Base-by-base conservation (phyloP, 345 rosid genomes). In the Hypericum androsaemum region DNA sequence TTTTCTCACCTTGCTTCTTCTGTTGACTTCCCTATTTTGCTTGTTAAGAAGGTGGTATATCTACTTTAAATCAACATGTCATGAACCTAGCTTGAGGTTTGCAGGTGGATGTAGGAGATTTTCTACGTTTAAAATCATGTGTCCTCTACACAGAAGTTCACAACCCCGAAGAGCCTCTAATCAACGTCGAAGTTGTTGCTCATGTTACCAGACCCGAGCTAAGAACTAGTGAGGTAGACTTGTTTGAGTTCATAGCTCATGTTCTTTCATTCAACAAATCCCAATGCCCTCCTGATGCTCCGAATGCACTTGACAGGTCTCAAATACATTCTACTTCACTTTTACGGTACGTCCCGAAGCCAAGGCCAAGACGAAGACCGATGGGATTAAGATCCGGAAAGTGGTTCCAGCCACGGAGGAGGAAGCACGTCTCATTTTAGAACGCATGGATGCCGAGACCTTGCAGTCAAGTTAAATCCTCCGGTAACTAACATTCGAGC, bases 141-240 rank as follows among this genome's bases (percentile, higher is more conserved):
- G 88, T 81, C 54, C 73, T 88, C 43, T 80, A 76, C 82, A 78
- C 98, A 40, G 79, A 84, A 71, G 69, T 69, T 4, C 80, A 79
- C 64, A 74, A 77, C 59, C 63, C 78, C 13, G 89, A 80, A 12
- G 78, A 72, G 62, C 95, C 98, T 9, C 69, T 83, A 16, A 83
- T 92, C 38, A 78, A 66, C 51, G 74, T 92, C 12, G 98, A 92
- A 77, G 98, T 84, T 47, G 89, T 87, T 50, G 98, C 98, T 37
- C 96, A 92, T 72, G 98, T 87, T 69, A 83, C 95, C 14, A 78
- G 86, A 54, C 95, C 96, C 10, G 98, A 92, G 83, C 64, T 92
- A 40, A 78, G 94, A 61, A 77, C 88, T 15, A 81, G 96, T 39
- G 96, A 92, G 95, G 98, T 84, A 65, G 48, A 52, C 28, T 47